These are phyloP conservation scores for Pontederia paniculata DNA, from an alignment of 176 grass and related monocot genomes.

Conservation along the genomic window DNA sequence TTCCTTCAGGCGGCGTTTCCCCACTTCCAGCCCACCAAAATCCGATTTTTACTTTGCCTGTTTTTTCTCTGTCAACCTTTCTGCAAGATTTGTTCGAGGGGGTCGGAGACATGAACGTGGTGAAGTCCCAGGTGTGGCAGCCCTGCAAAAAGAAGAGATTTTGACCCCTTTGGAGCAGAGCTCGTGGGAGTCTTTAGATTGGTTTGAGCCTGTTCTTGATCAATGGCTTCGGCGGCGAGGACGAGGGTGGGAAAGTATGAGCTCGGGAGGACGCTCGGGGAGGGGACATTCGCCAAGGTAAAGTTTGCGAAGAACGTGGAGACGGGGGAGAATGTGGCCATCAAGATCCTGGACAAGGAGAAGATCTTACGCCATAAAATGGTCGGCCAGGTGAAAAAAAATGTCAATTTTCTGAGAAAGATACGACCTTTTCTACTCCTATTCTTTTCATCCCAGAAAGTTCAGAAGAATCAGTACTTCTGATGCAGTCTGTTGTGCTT, in stretches of 20 bases:
- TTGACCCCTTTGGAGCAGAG: background rate
- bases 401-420: too few relatives aligned
- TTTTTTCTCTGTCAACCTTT: background rate
- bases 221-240: slow-evolving; percentile 41
- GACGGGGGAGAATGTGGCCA: slow-evolving; percentile 63
- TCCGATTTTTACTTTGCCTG: too few relatives aligned
- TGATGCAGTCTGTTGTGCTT: too few relatives aligned
- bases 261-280: slow-evolving; percentile 80
- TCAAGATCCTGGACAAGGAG: slow-evolving; percentile 98
- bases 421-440: too few relatives aligned
- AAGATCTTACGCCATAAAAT: slow-evolving; percentile 96
- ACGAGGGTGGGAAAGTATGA: slow-evolving; percentile 91
- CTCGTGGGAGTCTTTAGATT: too few relatives aligned
- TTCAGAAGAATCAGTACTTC: too few relatives aligned
- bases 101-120: background rate
- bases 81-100: background rate
- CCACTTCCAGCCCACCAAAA: too few relatives aligned
- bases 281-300: slow-evolving; percentile 96
- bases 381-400: slow-evolving; percentile 58
- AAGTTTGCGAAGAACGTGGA: slow-evolving; percentile 92
- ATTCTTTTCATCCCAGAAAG: too few relatives aligned
- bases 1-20: too few relatives aligned
- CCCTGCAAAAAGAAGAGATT: slow-evolving; percentile 7
- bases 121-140: slow-evolving; percentile 17
- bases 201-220: background rate